Evolutionary conservation across 345 rosid species (phyloP).

Genomic region (Eucalyptus viminalis): DNA sequence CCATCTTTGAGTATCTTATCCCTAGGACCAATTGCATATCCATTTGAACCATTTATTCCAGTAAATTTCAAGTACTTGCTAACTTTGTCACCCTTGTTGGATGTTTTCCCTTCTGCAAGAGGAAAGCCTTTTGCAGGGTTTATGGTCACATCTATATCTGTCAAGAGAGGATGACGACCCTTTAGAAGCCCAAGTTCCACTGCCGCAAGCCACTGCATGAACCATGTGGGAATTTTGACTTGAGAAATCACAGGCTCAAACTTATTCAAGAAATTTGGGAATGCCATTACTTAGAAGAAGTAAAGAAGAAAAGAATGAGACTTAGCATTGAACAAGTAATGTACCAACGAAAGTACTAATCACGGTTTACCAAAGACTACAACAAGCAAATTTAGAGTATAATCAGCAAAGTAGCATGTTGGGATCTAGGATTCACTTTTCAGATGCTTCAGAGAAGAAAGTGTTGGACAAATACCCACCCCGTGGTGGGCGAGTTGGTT

Average conservation of each 20-base stretch:
- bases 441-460: background rate
- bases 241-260: background rate
- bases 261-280: background rate
- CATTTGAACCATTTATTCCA: conserved; percentile 22
- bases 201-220: conserved; percentile 76
- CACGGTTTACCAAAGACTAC: background rate
- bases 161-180: conserved; percentile 94
- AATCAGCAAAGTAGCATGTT: background rate
- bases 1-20: conserved; percentile 15
- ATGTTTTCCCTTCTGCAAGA: conserved; percentile 26
- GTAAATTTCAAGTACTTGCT: conserved; percentile 31
- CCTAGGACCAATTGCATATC: conserved; percentile 16
- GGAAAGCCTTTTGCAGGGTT: conserved; percentile 53
- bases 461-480: background rate
- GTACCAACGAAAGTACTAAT: background rate
- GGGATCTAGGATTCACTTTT: background rate
- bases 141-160: conserved; percentile 71
- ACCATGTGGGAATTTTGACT: background rate
- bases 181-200: conserved; percentile 94
- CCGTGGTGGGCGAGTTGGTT: no score
- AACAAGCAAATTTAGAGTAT: background rate
- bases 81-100: conserved; percentile 13
- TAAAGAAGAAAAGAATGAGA: background rate
- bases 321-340: background rate
- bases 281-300: background rate